Base-by-base conservation (phyloP, 1,284 basidiomycete genomes). In the Pascua sp. region DNA sequence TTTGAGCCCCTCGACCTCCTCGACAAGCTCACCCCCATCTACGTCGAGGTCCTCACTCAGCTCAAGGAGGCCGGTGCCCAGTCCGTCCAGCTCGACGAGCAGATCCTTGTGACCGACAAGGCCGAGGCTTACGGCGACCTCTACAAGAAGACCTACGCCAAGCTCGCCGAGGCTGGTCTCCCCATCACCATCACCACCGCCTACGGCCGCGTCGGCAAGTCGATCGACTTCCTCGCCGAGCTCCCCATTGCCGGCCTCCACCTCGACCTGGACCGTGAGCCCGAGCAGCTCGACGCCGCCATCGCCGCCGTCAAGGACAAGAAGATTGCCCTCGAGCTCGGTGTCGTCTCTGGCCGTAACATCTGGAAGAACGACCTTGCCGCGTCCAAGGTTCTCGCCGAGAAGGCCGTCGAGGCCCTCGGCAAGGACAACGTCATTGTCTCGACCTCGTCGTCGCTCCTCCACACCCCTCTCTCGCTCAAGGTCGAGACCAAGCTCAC, bases 281-380 rank as follows among this genome's bases (percentile, higher is more conserved):
- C 94, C 53, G 84, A 80, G 66, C 95, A 98, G 80, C 86, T 99
- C 68, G 89, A 91, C 59, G 82, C 84, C 49, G 90, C 93, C 62
- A 66, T 97, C 62, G 83, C 83, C 53, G 92, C 92, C 60, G 77
- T 98, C 78, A 94, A 92, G 83, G 73, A 83, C 61, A 92, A 90
- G 66, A 81, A 81, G 76, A 85, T 94, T 66, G 78, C 87, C 62
- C 84, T 99, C 58, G 98, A 96, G 57, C 88, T 98, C 65, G 96
- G 96, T 81, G 79, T 98, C 63, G 90, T 99, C 65, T 98, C 96
- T 45, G 96, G 96, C 63, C 92, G 96, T 76, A 98, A 98, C 84
- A 92, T 99, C 81, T 99, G 96, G 96, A 99, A 98, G 86, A 90
- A 87, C 63, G 95, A 98, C 81, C 87, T 98, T 72, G 81, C 83